Evolutionary conservation across 169 alveolate species (phyloP), one percentile per base, ranked within the genome.

Genomic region (Theileria sp.): DNA sequence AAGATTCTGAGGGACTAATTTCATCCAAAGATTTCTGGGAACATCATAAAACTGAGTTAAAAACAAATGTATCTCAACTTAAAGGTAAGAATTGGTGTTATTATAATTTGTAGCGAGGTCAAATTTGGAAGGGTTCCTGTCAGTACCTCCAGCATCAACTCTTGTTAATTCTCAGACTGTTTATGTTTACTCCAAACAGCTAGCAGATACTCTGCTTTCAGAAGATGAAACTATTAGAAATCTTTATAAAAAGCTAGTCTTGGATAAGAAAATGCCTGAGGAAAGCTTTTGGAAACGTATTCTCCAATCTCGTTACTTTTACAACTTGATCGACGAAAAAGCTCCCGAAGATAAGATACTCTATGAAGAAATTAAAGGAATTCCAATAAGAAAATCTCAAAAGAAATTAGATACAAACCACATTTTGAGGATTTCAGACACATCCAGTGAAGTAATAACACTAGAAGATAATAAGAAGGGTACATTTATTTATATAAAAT

Each of bases 261-360:
- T 68, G 21, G 83, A 69, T 13, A 67, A 72, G 79, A 67, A 69
- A 32, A 67, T 66, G 49, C 86, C 86, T 8, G 86, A 77, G 30
- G 90, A 84, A 34, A 77, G 25, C 72, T 84, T 84, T 61, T 84
- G 90, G 90, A 84, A 84, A 36, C 60, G 86, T 7, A 77, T 84
- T 3, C 60, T 84, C 21, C 90, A 84, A 26, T 84, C 90, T 32
- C 61, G 69, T 0, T 61, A 84, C 66, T 77, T 84, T 71, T 84
- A 84, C 66, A 38, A 84, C 65, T 21, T 84, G 32, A 76, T 84
- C 19, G 87, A 86, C 19, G 86, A 84, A 26, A 84, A 84, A 65
- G 19, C 34, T 0, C 87, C 86, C 10, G 87, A 74, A 13, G 78
- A 84, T 26, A 79, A 84, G 25, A 60, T 77, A 13, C 56, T 84